Evolutionary conservation across 495 filamentous ascomycete genomes (phyloP), one percentile per base, ranked within the genome.

Genomic region (Parmelia sp.): DNA sequence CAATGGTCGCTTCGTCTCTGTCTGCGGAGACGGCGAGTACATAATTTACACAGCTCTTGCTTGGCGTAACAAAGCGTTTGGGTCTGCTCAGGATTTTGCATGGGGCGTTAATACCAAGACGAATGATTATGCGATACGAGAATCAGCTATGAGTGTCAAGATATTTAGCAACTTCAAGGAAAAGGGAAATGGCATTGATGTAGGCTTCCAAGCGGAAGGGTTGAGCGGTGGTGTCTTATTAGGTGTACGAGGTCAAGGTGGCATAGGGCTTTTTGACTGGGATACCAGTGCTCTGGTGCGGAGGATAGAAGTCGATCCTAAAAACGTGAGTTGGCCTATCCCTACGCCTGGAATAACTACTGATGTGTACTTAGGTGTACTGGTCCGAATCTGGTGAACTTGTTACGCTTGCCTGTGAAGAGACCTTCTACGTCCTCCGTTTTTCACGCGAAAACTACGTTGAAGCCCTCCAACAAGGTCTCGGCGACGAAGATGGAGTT

Each of bases 51-150:
- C 94, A 19, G 92, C 94, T 65, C 83, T 97, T 56, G 94, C 94
- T 12, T 96, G 95, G 86, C 86, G 94, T 72, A 97, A 99, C 77
- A 96, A 97, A 79, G 91, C 91, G 11, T 99, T 97, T 71, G 94
- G 94, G 9, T 89, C 89, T 40, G 94, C 92, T 15, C 79, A 97
- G 42, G 94, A 99, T 74, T 99, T 99, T 72, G 91, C 90, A 19
- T 99, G 94, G 94, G 95, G 90, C 4, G 89, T 90, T 25, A 97
- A 96, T 75, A 95, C 97, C 55, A 96, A 97, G 78, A 96, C 91
- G 74, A 97, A 96, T 74, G 95, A 99, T 71, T 97, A 94, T 68
- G 94, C 94, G 47, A 97, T 99, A 69, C 86, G 94, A 23, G 94
- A 97, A 74, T 96, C 91, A 14, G 74, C 88, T 9, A 94, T 90